Percentiles rank a stretch among this genome's conserved stretches.
Evolutionary conservation across 768 basidiomycete species (phyloP).

Genomic region (Botryobasidium botryosum): DNA sequence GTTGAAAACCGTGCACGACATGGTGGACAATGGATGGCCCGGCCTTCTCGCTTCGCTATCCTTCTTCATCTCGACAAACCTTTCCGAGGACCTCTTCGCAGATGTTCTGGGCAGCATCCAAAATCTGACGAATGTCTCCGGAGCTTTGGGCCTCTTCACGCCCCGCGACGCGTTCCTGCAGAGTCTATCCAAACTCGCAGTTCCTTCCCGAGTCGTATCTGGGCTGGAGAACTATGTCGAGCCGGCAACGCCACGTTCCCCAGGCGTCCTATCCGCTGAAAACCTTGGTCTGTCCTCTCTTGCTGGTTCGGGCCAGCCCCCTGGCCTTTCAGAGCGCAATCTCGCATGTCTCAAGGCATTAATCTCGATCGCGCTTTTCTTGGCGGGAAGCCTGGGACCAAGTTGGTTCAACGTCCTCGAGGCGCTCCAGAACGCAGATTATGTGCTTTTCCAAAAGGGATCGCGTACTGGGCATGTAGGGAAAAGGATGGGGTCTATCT

Average conservation of each 20-base stretch:
- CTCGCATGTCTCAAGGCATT: constrained; percentile 78
- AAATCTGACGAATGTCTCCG: constrained; percentile 72
- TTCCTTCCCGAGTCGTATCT: constrained; percentile 80
- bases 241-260: constrained; percentile 42
- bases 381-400: constrained; percentile 72
- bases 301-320: constrained; percentile 29
- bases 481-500: constrained; percentile 10
- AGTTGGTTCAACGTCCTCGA: constrained; percentile 90
- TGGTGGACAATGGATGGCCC: constrained; percentile 84
- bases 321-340: constrained; percentile 76
- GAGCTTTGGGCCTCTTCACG: constrained; percentile 70
- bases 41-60: constrained; percentile 80
- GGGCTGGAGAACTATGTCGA: constrained; percentile 48
- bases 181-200: constrained; percentile 75
- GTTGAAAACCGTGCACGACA: constrained; percentile 48
- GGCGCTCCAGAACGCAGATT: constrained; percentile 86
- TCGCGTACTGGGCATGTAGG: constrained; percentile 7
- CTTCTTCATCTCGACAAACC: constrained; percentile 75
- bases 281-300: constrained; percentile 40
- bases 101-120: constrained; percentile 73
- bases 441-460: constrained; percentile 56
- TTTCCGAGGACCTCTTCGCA: constrained; percentile 83
- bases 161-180: constrained; percentile 90
- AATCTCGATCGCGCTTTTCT: constrained; percentile 55
- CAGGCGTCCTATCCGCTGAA: constrained; percentile 37